These are phyloP conservation scores for Boletus huronensis DNA, from an alignment of 768 basidiomycete species.

Conservation along the genomic window DNA sequence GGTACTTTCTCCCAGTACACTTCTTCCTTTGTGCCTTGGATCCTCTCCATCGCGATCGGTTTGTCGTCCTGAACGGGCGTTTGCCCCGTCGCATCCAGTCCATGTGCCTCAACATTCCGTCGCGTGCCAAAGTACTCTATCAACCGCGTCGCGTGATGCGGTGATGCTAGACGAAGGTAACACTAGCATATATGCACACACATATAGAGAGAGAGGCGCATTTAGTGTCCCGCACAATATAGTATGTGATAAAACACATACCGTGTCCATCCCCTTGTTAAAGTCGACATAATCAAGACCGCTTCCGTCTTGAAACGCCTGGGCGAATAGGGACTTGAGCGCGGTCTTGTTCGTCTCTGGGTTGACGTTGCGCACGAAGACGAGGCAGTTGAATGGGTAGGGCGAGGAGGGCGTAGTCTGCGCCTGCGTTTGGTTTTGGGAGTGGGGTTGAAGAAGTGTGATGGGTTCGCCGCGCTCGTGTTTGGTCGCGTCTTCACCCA, in stretches of 20 bases:
- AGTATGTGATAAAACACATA: constrained; percentile 29
- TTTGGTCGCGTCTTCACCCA: neutral
- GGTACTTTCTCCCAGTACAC: constrained; percentile 82
- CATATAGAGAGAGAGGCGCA: neutral
- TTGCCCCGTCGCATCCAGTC: constrained; percentile 53
- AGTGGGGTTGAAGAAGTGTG: too few relatives aligned
- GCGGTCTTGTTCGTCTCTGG: too few relatives aligned
- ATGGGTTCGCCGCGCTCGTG: neutral
- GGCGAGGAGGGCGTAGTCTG: too few relatives aligned
- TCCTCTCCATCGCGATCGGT: constrained; percentile 49
- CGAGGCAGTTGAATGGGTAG: too few relatives aligned
- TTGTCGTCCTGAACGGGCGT: constrained; percentile 13
- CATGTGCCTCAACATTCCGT: constrained; percentile 41
- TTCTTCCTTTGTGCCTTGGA: constrained; percentile 60
- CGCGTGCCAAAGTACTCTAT: constrained; percentile 41
- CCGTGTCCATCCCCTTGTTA: constrained; percentile 71
- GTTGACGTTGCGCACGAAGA: too few relatives aligned
- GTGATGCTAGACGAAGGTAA: constrained; percentile 61
- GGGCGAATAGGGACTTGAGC: constrained; percentile 48
- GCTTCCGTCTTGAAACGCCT: constrained; percentile 32
- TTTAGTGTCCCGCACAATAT: neutral
- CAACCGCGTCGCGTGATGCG: constrained; percentile 44
- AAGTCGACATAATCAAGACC: constrained; percentile 76
- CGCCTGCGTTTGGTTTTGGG: too few relatives aligned
- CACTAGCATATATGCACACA: constrained; percentile 45